Conservation (phyloP, 2,329 filamentous ascomycete genomes). For the Hymenoscyphus fraxineus region DNA sequence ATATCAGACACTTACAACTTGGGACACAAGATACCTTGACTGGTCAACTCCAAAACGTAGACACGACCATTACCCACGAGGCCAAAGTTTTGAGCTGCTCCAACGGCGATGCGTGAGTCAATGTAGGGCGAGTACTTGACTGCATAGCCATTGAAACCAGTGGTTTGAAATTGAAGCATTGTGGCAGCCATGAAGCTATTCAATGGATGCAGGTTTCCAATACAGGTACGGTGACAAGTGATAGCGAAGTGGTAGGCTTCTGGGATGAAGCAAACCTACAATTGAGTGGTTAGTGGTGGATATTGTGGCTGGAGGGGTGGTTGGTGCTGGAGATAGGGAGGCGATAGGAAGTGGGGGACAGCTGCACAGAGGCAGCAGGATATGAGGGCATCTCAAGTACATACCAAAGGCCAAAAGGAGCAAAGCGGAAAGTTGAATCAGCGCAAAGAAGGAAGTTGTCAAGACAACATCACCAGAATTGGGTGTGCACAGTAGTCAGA, state of each 20-base stretch:
- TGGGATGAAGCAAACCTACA: too few species aligned
- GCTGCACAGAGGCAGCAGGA: too few species aligned
- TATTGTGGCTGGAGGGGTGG: background rate
- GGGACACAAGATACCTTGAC: conserved; percentile 77
- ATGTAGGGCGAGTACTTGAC: conserved; percentile 99
- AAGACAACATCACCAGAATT: too few species aligned
- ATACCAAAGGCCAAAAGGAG: too few species aligned
- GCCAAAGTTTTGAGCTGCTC: conserved; percentile 89
- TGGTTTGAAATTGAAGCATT: conserved; percentile 92
- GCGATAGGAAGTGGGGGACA: too few species aligned
- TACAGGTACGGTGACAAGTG: background rate
- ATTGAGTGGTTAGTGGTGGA: background rate
- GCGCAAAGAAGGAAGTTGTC: too few species aligned
- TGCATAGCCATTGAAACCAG: conserved; percentile 92
- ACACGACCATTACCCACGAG: conserved; percentile 93
- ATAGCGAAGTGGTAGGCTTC: too few species aligned
- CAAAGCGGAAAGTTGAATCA: too few species aligned
- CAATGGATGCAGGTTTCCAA: background rate
- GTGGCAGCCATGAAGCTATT: background rate
- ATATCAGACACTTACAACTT: conserved; percentile 58
- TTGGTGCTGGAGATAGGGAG: too few species aligned
- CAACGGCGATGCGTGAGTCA: conserved; percentile 88
- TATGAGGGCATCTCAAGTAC: too few species aligned
- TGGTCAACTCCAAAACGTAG: conserved; percentile 77
- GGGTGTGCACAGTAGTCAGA: too few species aligned